Base-by-base conservation (phyloP, 176 grass and related monocot genomes). In the Zoysia japonica region DNA sequence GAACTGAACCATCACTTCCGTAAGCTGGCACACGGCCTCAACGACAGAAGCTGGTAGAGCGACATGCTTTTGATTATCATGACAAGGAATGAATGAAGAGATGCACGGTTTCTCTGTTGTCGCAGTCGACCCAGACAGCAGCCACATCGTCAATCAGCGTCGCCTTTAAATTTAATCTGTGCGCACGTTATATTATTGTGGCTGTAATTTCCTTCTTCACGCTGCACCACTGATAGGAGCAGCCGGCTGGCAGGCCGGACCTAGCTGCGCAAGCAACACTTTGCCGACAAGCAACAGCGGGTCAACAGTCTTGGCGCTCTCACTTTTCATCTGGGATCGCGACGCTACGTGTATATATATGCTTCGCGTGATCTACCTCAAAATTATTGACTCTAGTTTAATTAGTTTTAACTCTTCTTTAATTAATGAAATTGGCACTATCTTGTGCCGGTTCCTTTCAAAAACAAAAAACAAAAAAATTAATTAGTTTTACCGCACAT, bases 271-370 rank as follows among this genome's bases (percentile, higher is more conserved):
- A 81, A 89, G 82, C 48, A 85, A 85, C 87, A 59, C 43, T 76
- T 76, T 81, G 77, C 87, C 72, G 56, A 70, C 59, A 85, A 88
- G 82, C 82, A 89, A 85, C 76, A 57, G 46, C 5, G n/a, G 78
- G 17, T 62, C 75, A 72, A 65, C 77, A 55, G 17, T 56, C 10
- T 9, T 20, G 67, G 64, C n/a, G 47, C 61, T 37, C 2, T 54
- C 66, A 68, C 43, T 42, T 64, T 38, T 63, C 16, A 61, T 72
- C 19, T 51, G 11, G 20, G 71, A 41, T 44, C 7, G 6, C 6
- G 35, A 50, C 16, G 13, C 11, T 63, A 46, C 71, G 15, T 17
- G 37, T 5, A 1, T 48, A 6, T 11, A 4, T 61, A 35, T 35
- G 19, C 57, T 28, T 61, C 19, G 28, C 28, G 28, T 28, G 28